Base-by-base conservation (phyloP, 2,329 filamentous ascomycete genomes). In the Trichoderma simmonsii region DNA sequence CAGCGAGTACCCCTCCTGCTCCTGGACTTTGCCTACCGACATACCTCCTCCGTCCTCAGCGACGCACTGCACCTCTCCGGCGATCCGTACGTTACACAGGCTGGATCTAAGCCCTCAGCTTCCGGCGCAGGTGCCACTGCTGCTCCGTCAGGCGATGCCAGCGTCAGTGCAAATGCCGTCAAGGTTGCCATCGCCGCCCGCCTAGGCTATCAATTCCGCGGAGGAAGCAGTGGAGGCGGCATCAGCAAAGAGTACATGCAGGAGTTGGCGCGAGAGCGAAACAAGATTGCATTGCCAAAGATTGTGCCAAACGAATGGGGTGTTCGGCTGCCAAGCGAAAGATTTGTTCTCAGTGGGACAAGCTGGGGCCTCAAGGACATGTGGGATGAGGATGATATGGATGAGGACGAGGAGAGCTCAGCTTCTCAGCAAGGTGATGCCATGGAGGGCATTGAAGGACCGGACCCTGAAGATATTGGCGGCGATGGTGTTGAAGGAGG, bases 11-110 rank as follows among this genome's bases (percentile, higher is more conserved):
- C 93, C 0, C 87, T 95, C 0, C 90, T 95, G 72, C 90, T 96
- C 63, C 90, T 96, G 80, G 93, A 96, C 83, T 95, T 95, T 79
- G 92, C 93, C 63, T 96, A 96, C 86, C 90, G 93, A 48, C 93
- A 94, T 85, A 93, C 91, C 11, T 90, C 89, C 1, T 87, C 88
- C 71, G 86, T 95, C 43, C 88, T 95, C 24, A 89, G 85, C 75
- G 92, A 94, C 82, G 91, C 90, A 7, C 82, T 93, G 18, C 90
- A 92, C 77, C 87, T 93, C 30, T 86, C 87, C 6, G 87, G 88
- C 7, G 91, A 93, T 80, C 91, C 91, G 8, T 92, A 93, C 82
- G 85, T 88, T 24, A 82, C 85, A 7, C 86, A 89, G 71, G 88
- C 87, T 2, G 87, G 87, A 70, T 78, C 84, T 6, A 85, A 85